Base-by-base conservation (phyloP, 2,329 filamentous ascomycete genomes). In the Claviceps quebecensis region DNA sequence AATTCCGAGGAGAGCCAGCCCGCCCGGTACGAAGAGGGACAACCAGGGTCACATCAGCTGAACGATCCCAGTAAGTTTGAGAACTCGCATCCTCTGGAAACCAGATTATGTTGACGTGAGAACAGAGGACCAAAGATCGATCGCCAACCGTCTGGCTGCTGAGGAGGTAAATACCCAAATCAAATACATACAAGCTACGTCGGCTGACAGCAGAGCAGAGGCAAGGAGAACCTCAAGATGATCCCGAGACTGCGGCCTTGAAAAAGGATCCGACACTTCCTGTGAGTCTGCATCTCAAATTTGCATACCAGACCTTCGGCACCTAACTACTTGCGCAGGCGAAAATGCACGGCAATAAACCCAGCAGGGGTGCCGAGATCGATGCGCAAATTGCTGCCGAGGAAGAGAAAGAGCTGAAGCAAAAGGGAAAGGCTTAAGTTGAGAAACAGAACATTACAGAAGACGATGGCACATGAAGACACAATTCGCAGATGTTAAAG, bases 351-450 rank as follows among this genome's bases (percentile, higher is more conserved):
- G 84, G 84, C 54, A 88, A 88, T 63, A 75, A 87, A 68, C 85
- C 84, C 2, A 84, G 80, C 19, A 78, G 72, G 61, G 84, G 85
- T 17, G 85, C 84, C 23, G 77, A 84, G 72, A 75, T 87, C 52
- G 85, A 89, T 64, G 77, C 84, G 53, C 64, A 85, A 66, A 58
- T 89, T 46, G 71, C 77, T 61, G 76, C 78, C 4, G 84, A 88
- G 60, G 85, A 89, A 53, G 77, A 85, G 61, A 78, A 75, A 57
- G 68, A 75, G 50, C 60, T 87, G 55, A 75, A 72, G 68, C 75
- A 73, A 64, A 87, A 86, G 73, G 60, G 62, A 29, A 66, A 65
- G 54, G 62, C 58, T 29, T 57, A 48, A 38, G 13, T n/a, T 14
- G 1, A 22, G 7, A 22, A 6, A 38, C 1, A 43, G 11, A 23